A percentile compares a stretch with the other conserved stretches of the same genome.
Conservation (phyloP, 441 rosid genomes). For the Corymbia citriodora region DNA sequence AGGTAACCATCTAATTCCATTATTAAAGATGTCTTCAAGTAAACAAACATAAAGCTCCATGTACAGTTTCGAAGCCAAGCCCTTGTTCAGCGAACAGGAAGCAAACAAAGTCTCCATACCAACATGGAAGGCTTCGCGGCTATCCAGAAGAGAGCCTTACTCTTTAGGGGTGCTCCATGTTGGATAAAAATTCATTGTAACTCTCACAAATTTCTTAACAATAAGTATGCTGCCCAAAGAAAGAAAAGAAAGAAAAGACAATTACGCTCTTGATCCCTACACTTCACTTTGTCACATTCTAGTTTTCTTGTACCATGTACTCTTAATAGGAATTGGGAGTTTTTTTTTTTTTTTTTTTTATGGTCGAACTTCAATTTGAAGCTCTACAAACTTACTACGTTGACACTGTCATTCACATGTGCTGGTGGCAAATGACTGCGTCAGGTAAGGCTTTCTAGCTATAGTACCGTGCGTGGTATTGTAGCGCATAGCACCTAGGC, state of each 20-base stretch:
- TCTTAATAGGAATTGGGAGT: neutral
- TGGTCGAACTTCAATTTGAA: neutral
- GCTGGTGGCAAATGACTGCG: neutral
- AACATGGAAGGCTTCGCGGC: too few relatives aligned
- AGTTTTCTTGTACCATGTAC: neutral
- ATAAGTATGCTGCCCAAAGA: neutral
- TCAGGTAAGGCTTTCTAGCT: neutral
- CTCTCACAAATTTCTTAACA: neutral
- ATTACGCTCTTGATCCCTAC: neutral
- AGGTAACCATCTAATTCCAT: neutral
- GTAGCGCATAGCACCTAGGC: neutral
- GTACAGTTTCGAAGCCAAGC: too few relatives aligned
- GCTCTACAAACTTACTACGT: neutral
- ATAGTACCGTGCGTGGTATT: neutral
- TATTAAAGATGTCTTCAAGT: accelerated
- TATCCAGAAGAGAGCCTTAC: neutral
- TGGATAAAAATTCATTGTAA: neutral
- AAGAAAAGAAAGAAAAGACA: neutral
- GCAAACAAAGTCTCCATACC: too few relatives aligned
- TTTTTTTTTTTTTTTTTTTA: too few relatives aligned
- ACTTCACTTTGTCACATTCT: neutral
- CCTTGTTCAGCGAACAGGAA: too few relatives aligned
- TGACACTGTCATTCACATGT: neutral
- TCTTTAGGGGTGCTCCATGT: neutral
- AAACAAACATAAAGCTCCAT: neutral